Conservation (phyloP, 2,329 filamentous ascomycete genomes). For the Geosmithia flava region DNA sequence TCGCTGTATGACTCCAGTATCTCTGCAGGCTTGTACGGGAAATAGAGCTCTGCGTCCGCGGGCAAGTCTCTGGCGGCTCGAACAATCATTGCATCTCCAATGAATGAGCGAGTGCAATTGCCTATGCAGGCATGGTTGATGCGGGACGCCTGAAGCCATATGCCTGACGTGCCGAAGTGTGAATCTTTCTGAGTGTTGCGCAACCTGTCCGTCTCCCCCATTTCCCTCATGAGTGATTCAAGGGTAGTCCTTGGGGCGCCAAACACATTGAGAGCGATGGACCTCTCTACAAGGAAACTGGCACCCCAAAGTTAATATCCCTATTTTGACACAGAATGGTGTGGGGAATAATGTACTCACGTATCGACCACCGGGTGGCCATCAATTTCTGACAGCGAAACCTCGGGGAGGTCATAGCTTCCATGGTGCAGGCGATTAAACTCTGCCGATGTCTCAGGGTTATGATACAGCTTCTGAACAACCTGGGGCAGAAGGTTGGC, state of each 20-base stretch:
- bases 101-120: slow-evolving; percentile 34
- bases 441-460: slow-evolving; percentile 15
- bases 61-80: slow-evolving; percentile 30
- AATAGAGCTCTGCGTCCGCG: slow-evolving; percentile 29
- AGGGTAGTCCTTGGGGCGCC: background rate
- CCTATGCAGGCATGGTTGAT: slow-evolving; percentile 40
- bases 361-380: slow-evolving; percentile 29
- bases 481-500: slow-evolving; percentile 24
- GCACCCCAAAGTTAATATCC: background rate
- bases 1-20: slow-evolving; percentile 12
- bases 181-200: slow-evolving; percentile 6
- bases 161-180: slow-evolving; percentile 19
- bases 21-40: slow-evolving; percentile 20
- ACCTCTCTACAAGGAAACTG: background rate
- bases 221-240: slow-evolving; percentile 32
- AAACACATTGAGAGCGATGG: background rate
- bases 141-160: slow-evolving; percentile 34
- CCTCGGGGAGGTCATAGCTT: slow-evolving; percentile 18
- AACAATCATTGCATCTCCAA: slow-evolving; percentile 40
- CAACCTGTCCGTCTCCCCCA: slow-evolving; percentile 2
- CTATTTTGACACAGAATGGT: slow-evolving; percentile 9
- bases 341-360: slow-evolving; percentile 33
- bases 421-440: slow-evolving; percentile 27
- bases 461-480: slow-evolving; percentile 31
- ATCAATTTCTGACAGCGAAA: slow-evolving; percentile 14